Evolutionary conservation across 2,329 filamentous ascomycete species (phyloP), one percentile per base, ranked within the genome.

Genomic region (Fusarium fracticaudum): DNA sequence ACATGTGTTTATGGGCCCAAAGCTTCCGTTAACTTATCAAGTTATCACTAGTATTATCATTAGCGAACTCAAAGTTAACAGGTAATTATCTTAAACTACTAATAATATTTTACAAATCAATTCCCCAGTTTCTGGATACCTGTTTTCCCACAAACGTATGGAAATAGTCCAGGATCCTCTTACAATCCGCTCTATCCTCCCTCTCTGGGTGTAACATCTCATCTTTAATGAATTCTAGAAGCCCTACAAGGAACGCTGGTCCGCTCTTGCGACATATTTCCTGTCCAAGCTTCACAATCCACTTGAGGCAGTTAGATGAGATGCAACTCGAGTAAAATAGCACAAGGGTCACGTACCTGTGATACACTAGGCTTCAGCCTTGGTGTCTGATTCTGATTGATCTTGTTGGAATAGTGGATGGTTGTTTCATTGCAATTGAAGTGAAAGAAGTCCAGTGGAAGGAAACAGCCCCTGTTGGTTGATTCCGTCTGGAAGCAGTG

Each of bases 181-280:
- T 4, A 6, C 17, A 62, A 58, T 58, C 24, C 31, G 38, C 33
- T 22, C 60, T 58, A 6, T 4, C 5, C 4, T 6, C 1, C 22
- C 60, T 58, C 1, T 45, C 12, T 10, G 40, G 50, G 14, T 45
- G 7, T 2, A 58, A 0, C 60, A 62, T 62, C 5, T 45, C 15
- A 4, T 24, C n/a, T 10, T 15, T 8, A 7, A 62, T 33, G 6
- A 58, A 58, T 1, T 20, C 1, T 11, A 62, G 31, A 4, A 62
- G 55, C 2, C n/a, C 0, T 20, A 1, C 1, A 6, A 62, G 26
- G 2, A 62, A 62, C 0, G 7, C 6, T 8, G n/a, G 29, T 1
- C 50, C 50, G 2, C 26, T 5, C 6, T 22, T 37, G 8, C 2
- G 12, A 6, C 11, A 13, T 20, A 26, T 14, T 7, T 31, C 4